Evolutionary conservation across 2,329 filamentous ascomycete species (phyloP), one percentile per base, ranked within the genome.

Genomic region (Plectosphaerella cucumerina): DNA sequence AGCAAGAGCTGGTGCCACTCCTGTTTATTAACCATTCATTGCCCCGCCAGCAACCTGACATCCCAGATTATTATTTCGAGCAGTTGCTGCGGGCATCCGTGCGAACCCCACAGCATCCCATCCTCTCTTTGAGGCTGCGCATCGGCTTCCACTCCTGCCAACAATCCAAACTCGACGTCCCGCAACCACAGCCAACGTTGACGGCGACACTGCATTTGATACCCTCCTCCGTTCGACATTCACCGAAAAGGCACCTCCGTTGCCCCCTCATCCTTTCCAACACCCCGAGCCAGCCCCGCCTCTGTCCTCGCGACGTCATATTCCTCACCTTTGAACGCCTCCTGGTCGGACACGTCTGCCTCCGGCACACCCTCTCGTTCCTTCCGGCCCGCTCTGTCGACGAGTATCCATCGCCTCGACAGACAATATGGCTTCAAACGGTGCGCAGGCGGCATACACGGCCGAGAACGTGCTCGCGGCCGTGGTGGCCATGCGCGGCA

Each of bases 401-500:
- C 26, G 12, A 4, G 6, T 5, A 3, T 10, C 26, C 4, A 31
- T 31, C 26, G 3, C 6, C 6, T 31, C 26, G 26, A 20, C 39
- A 11, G 18, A 6, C 64, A 65, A 52, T 67, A 93, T 93, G 89
- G 85, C 88, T 66, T 70, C 80, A 62, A 84, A 79, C 67, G 75
- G 77, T 59, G 73, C 77, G 58, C 80, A 84, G 69, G 84, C 87
- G 72, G 81, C 82, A 70, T 95, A 94, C 72, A 82, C 84, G 71
- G 89, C 90, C 56, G 70, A 74, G 44, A 76, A 78, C 65, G 90
- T 99, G 60, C 79, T 97, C 62, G 85, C 87, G 60, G 94, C 93
- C 56, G 86, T 97, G 72, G 82, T 86, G 66, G 94, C 92, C 57
- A 96, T 99, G 92, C 86, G 91, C 67, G 89, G 87, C 71, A 87